phyloP scores from a whole-genome alignment of 345 rosid genomes.

The Nasturtium officinale region DNA sequence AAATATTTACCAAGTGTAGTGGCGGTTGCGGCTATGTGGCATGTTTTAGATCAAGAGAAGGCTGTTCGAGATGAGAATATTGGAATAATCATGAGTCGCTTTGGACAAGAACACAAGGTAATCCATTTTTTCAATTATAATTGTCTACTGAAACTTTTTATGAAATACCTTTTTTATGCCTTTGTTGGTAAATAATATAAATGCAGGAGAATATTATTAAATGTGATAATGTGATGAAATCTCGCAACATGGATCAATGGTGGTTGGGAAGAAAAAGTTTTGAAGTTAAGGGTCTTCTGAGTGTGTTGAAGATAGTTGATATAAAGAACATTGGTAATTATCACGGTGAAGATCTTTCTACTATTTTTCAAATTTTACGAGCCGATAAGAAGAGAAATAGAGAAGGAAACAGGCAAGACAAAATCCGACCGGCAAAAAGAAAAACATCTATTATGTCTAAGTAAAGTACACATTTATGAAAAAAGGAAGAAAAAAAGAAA shows the following conservation, averaged over 20 bases:
- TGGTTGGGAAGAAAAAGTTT: neutral
- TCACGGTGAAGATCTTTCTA: conserved; percentile 46
- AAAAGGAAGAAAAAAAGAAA: neutral
- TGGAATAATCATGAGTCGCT: conserved; percentile 17
- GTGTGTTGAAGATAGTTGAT: conserved; percentile 4
- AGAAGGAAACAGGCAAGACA: neutral
- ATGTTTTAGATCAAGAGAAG: conserved; percentile 41
- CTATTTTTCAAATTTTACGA: conserved; percentile 38
- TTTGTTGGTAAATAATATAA: neutral
- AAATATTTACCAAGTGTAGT: conserved; percentile 58
- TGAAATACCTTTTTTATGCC: too few species aligned
- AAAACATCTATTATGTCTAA: neutral
- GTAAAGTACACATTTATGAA: conserved; percentile 2
- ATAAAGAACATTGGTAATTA: conserved; percentile 26
- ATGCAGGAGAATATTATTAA: conserved; percentile 18
- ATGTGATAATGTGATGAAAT: conserved; percentile 11
- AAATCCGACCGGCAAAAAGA: conserved; percentile 21
- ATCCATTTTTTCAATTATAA: neutral
- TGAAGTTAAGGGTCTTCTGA: conserved; percentile 5
- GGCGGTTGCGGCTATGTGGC: conserved; percentile 55
- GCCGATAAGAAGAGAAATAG: conserved; percentile 48
- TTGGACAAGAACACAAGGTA: conserved; percentile 28
- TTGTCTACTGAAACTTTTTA: neutral
- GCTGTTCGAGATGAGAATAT: neutral
- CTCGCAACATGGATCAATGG: neutral